Conservation (phyloP, 2,329 filamentous ascomycete genomes). For the Conoideocrella luteorostrata region DNA sequence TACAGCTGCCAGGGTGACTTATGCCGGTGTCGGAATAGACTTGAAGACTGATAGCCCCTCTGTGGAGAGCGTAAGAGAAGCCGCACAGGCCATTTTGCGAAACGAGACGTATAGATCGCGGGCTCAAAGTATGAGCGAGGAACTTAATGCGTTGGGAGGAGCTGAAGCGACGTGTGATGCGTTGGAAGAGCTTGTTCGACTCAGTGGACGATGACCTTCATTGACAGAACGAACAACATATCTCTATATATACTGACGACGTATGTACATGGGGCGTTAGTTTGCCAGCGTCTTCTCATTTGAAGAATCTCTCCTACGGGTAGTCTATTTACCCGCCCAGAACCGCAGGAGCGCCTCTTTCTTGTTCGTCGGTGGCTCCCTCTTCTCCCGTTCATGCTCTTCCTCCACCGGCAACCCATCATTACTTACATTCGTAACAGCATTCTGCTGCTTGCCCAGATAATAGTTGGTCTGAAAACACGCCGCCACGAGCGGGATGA, state of each 20-base stretch:
- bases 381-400: constrained; percentile 13
- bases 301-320: not conserved
- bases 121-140: constrained; percentile 17
- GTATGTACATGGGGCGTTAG: too few relatives aligned
- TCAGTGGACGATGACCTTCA: too few relatives aligned
- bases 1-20: constrained; percentile 26
- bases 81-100: constrained; percentile 18
- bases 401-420: constrained; percentile 18
- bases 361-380: constrained; percentile 14
- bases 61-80: constrained; percentile 17
- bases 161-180: constrained; percentile 20
- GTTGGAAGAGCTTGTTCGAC: constrained; percentile 20
- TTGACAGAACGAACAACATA: too few relatives aligned
- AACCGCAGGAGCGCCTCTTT: constrained; percentile 22
- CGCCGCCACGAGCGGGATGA: constrained; percentile 26
- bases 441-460: constrained; percentile 24
- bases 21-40: constrained; percentile 27
- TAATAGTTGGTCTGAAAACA: constrained; percentile 33
- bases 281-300: not conserved
- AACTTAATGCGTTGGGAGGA: constrained; percentile 23
- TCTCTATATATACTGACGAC: too few relatives aligned
- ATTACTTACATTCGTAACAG: constrained; percentile 21
- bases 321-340: constrained; percentile 15
- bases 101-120: constrained; percentile 17
- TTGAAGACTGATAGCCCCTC: constrained; percentile 28